Evolutionary conservation across 2,329 filamentous ascomycete genomes (phyloP), one percentile per base, ranked within the genome.

Genomic region (Fusarium circinatum): DNA sequence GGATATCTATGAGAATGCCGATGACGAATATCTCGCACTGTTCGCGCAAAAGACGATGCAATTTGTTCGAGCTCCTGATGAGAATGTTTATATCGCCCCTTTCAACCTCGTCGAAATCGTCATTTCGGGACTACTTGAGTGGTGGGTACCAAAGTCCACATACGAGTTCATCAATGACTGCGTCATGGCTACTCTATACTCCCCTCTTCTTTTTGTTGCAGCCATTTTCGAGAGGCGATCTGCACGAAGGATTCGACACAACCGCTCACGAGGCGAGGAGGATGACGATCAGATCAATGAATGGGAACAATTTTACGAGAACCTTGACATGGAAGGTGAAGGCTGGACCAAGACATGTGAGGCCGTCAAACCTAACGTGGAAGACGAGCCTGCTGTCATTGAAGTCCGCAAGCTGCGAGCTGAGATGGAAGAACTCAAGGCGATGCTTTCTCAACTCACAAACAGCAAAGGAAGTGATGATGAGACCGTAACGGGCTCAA

Each of bases 51-150:
- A 98, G 83, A 98, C 96, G 0, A 94, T 98, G 89, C 95, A 97
- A 78, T 99, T 98, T 78, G 94, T 98, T 24, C 94, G 96, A 55
- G 96, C 96, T 0, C 96, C 96, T 0, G 96, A 99, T 78, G 96
- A 99, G 82, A 99, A 99, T 76, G 96, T 99, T 62, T 99, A 96
- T 83, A 98, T 99, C 78, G 92, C 96, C 1, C 96, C 96, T 0
- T 93, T 99, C 83, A 99, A 99, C 81, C 87, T 99, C 5, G 89
- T 99, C 68, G 96, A 99, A 81, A 91, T 98, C 24, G 86, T 98
- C 70, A 85, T 89, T 69, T 88, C 98, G 7, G 89, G 93, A 44
- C 79, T 97, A 0, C 92, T 97, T 60, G 96, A 98, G 85, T 99
- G 96, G 96, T 99, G 96, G 96, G 88, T 99, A 86, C 85, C 89